Base-by-base conservation (phyloP, 2,329 filamentous ascomycete genomes). In the Xylaria polymorpha region DNA sequence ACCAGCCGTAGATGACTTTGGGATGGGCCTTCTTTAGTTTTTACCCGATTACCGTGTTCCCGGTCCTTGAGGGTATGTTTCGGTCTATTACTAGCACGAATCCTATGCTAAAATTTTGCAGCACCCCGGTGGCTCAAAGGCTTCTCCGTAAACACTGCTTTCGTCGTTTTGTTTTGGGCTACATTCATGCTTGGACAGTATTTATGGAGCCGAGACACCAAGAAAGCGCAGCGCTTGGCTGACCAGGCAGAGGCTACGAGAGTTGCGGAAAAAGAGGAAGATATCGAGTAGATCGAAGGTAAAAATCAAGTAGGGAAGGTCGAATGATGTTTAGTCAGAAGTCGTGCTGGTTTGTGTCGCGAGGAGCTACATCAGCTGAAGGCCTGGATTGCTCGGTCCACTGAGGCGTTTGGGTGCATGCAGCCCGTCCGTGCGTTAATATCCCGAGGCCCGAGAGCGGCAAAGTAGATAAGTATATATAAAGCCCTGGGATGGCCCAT, bases 11-110 rank as follows among this genome's bases (percentile, higher is more conserved):
- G 48, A 51, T 51, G 48, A 51, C 48, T 9, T 18, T 51, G 5
- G 48, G 48, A 51, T 51, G 48, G 48, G 48, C 48, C 25, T 32
- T 51, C 20, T 51, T 51, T 18, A 51, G 48, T 32, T 51, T 51
- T 12, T 51, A 51, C 15, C 48, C 48, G 14, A 51, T 51, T 29
- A 51, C 48, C 14, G 48, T 51, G 5, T 51, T 51, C 25, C 48
- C 48, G 18, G 48, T 51, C 18, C 46, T 51, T 18, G 22, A 51
- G 6, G 48, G 48, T 51, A 29, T 51, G 48, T 51, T 51, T 51
- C 6, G 48, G 2, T 32, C 6, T 32, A 7, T 51, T 4, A 18
- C 7, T 29, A 12, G 14, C 5, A 32, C 14, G 12, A 2, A 32
- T 51, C 10, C 7, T 9, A 14, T 32, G 25, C 14, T 51, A 51